Conservation (phyloP, 2,329 filamentous ascomycete genomes). For the Camillea tinctor region DNA sequence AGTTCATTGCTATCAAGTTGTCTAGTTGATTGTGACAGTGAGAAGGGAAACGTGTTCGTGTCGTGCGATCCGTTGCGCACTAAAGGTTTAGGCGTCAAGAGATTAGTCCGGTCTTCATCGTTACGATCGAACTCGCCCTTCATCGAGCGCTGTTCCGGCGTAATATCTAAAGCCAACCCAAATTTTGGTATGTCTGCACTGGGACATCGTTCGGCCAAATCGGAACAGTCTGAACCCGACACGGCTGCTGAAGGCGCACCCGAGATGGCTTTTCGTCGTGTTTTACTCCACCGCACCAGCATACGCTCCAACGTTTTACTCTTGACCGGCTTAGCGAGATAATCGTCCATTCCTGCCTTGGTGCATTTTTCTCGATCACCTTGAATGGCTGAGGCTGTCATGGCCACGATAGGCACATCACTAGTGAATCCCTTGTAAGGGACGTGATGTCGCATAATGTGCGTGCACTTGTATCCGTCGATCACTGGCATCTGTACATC, state of each 20-base stretch:
- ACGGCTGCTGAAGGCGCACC: conserved; percentile 23
- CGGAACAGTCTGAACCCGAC: conserved; percentile 45
- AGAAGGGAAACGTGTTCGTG: conserved; percentile 40
- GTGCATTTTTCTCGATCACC: conserved; percentile 74
- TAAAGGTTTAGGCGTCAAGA: conserved; percentile 42
- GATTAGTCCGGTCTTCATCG: conserved; percentile 16
- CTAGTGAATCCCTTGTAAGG: conserved; percentile 61
- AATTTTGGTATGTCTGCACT: conserved; percentile 24
- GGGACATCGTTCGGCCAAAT: conserved; percentile 41
- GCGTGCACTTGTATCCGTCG: conserved; percentile 76
- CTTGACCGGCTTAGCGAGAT: conserved; percentile 71
- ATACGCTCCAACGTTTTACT: conserved; percentile 66
- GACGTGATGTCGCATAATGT: conserved; percentile 65
- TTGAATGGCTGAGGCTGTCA: conserved; percentile 77
- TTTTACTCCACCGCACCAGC: conserved; percentile 65
- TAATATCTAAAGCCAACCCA: conserved; percentile 8
- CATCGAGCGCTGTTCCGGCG: conserved; percentile 16
- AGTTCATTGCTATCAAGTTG: conserved; percentile 37
- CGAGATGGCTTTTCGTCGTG: conserved; percentile 24
- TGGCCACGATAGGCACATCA: conserved; percentile 73
- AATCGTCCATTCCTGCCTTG: conserved; percentile 74
- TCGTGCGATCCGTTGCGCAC: conserved; percentile 37
- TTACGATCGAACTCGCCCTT: conserved; percentile 4
- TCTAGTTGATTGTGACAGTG: conserved; percentile 28
- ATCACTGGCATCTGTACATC: conserved; percentile 75